Evolutionary conservation across 257 asterid species (phyloP).

Genomic region (Jasminum sambac): DNA sequence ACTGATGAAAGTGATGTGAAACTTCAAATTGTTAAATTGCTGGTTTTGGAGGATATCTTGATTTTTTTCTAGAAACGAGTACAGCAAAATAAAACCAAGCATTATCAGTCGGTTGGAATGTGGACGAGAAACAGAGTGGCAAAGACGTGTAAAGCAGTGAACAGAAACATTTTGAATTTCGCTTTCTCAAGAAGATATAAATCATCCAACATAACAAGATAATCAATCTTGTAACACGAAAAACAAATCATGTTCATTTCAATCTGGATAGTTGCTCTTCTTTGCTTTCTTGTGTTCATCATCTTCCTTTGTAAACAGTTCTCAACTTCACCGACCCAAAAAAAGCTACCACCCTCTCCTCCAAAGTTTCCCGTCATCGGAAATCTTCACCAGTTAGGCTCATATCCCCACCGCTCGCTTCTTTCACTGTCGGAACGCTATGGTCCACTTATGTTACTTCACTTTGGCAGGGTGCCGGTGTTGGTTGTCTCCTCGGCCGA

Average conservation of each 20-base stretch:
- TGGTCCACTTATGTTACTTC: conserved; percentile 57
- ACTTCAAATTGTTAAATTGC: too few species aligned
- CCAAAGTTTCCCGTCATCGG: conserved; percentile 54
- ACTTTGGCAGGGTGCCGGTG: conserved; percentile 45
- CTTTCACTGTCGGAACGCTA: conserved; percentile 35
- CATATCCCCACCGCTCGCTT: conserved; percentile 39
- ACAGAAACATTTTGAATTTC: background rate
- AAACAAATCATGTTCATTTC: background rate
- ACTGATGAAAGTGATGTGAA: too few species aligned
- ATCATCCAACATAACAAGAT: background rate
- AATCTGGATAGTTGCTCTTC: background rate
- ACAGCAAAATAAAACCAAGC: too few species aligned
- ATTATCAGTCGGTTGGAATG: too few species aligned
- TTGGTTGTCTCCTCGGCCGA: conserved; percentile 46
- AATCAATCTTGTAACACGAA: background rate
- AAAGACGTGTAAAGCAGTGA: too few species aligned
- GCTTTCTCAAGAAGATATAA: background rate
- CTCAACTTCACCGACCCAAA: background rate
- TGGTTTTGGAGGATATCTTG: too few species aligned
- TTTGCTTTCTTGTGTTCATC: background rate
- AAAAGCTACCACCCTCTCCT: conserved; percentile 51
- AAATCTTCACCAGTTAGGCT: conserved; percentile 50
- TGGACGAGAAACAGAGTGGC: background rate
- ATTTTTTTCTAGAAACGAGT: too few species aligned
- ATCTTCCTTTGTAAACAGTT: background rate